Evolutionary conservation across 352 stramenopile genomes (phyloP).

Genomic region (Globisporangium irregulare): DNA sequence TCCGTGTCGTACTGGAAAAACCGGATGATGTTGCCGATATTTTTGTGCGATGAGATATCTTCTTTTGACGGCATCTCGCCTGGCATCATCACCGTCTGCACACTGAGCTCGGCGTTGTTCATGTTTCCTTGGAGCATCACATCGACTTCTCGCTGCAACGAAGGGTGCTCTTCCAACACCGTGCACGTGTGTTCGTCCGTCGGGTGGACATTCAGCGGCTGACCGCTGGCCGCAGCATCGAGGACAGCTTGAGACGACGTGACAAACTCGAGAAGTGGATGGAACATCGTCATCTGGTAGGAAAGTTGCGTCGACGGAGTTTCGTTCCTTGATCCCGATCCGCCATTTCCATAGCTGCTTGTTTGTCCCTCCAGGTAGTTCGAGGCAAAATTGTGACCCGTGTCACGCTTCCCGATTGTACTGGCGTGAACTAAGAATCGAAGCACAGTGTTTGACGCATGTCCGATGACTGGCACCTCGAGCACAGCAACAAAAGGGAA

Average conservation of each 20-base stretch:
- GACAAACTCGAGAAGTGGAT: conserved; percentile 83
- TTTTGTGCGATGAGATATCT: conserved; percentile 75
- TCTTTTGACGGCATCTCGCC: conserved; percentile 69
- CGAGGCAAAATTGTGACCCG: conserved; percentile 21
- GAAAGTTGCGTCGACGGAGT: conserved; percentile 43
- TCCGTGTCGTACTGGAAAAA: conserved; percentile 89
- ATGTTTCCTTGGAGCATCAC: conserved; percentile 62
- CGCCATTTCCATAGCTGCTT: conserved; percentile 30
- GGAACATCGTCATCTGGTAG: conserved; percentile 88
- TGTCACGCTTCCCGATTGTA: conserved; percentile 67
- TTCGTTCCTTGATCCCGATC: conserved; percentile 34
- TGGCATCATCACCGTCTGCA: conserved; percentile 88
- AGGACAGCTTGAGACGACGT: conserved; percentile 82
- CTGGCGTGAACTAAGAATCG: conserved; percentile 84
- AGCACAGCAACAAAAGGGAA: conserved; percentile 86
- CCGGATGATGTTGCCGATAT: conserved; percentile 87
- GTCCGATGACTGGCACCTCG: conserved; percentile 76
- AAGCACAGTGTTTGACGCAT: conserved; percentile 79
- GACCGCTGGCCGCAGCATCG: conserved; percentile 73
- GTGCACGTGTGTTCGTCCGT: conserved; percentile 76
- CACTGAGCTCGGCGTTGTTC: conserved; percentile 80
- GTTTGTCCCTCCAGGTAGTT: conserved; percentile 41
- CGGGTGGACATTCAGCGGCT: conserved; percentile 75
- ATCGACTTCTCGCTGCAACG: conserved; percentile 65
- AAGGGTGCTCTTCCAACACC: conserved; percentile 68